These are phyloP conservation scores for Phytophthora meadii DNA, from an alignment of 352 stramenopile species.

Conservation along the genomic window DNA sequence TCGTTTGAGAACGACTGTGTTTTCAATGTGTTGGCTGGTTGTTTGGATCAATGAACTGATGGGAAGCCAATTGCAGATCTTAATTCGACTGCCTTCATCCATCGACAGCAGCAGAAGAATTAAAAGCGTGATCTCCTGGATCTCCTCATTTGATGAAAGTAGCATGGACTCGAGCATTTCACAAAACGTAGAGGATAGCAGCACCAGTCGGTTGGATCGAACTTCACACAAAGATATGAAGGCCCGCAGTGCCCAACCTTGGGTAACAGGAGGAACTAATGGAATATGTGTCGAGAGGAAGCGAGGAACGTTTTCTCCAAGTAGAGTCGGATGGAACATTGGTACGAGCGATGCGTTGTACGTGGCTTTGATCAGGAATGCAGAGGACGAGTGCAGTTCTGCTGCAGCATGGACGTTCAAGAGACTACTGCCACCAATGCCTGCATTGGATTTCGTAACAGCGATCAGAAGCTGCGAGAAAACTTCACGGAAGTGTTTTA, in stretches of 20 bases:
- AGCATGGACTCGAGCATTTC: conserved; percentile 60
- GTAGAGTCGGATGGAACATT: conserved; percentile 61
- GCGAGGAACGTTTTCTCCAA: conserved; percentile 71
- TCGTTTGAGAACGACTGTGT: conserved; percentile 3
- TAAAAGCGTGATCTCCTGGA: conserved; percentile 64
- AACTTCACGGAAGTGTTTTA: conserved; percentile 72
- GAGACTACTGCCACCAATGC: conserved; percentile 24
- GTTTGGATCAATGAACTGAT: conserved; percentile 49
- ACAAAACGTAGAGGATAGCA: conserved; percentile 61
- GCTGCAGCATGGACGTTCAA: conserved; percentile 7
- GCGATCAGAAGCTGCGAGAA: conserved; percentile 67
- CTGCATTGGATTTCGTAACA: conserved; percentile 22
- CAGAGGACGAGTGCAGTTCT: conserved; percentile 26
- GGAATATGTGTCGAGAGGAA: conserved; percentile 61
- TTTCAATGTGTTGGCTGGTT: conserved; percentile 37
- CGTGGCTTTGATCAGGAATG: conserved; percentile 70
- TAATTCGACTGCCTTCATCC: conserved; percentile 71
- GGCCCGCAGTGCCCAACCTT: conserved; percentile 55
- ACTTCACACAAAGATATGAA: conserved; percentile 64
- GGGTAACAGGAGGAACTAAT: conserved; percentile 41
- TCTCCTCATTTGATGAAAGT: conserved; percentile 36
- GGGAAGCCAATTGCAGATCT: conserved; percentile 76
- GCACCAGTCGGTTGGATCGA: conserved; percentile 50
- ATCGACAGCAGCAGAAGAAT: conserved; percentile 64
- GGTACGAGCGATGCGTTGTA: conserved; percentile 73